Evolutionary conservation across 257 asterid species (phyloP), one percentile per base, ranked within the genome.

Genomic region (Solanum bulbocastanum): DNA sequence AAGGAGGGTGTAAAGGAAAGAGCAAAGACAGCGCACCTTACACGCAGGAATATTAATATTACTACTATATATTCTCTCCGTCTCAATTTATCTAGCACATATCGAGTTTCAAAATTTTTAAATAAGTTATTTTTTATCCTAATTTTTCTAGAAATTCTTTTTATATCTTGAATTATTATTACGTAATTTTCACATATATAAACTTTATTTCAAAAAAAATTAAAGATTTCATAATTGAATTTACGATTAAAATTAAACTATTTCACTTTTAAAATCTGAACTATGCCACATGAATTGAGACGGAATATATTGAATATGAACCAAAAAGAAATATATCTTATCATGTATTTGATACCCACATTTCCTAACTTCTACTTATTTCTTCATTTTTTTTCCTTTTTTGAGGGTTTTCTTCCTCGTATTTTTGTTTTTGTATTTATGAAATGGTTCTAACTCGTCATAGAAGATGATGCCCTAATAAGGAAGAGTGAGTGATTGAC

Each of bases 1-100:
- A 66, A 60, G 87, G 75, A 83, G 87, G 49, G 49, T 33, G 56
- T 14, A 66, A 83, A 40, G 75, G 32, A 83, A 83, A 14, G n/a
- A 35, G 87, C 87, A 60, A 66, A 40, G 87, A 85, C 87, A 85
- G 68, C 87, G 87, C 87, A 85, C 87, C 87, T 66, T 9, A 42
- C 82, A 85, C 87, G 87, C 87, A 66, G 82, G 33, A 66, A 68
- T 49, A 49, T 30, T 10, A 66, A 68, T 49, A 49, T 30, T 10
- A n/a, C 30, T 0, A 60, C 27, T 23, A 62, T 62, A 62, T 62
- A 62, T 11, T n/a, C 32, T 62, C 32, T 10, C 16, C 16, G 32
- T 62, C 33, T n/a, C 71, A 62, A 62, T 62, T 62, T 62, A 62
- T 62, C 16, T 62, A 4, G 32, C 32, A 16, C 3, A 0, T 62